Evolutionary conservation across 495 filamentous ascomycete species (phyloP).

Genomic region (Aspergillus indologenus): DNA sequence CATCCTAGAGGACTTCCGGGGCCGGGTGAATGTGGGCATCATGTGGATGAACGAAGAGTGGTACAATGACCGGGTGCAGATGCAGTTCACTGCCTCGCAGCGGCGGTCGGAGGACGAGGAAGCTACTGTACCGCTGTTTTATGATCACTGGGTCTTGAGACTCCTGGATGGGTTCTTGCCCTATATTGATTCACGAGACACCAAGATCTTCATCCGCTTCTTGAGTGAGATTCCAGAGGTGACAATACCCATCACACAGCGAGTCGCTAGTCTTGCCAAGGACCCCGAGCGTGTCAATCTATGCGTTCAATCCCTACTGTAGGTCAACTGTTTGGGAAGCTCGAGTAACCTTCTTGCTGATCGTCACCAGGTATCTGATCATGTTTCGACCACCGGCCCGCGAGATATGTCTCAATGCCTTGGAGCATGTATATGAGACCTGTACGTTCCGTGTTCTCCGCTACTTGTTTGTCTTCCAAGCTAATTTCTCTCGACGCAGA

Average conservation of each 20-base stretch:
- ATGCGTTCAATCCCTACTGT: conserved; percentile 60
- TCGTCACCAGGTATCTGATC: conserved; percentile 61
- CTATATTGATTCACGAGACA: conserved; percentile 80
- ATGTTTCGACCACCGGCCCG: conserved; percentile 83
- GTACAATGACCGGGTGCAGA: conserved; percentile 82
- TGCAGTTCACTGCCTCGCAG: conserved; percentile 36
- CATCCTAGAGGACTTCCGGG: conserved; percentile 85
- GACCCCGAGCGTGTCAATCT: conserved; percentile 78
- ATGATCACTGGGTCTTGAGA: conserved; percentile 74
- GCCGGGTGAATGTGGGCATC: conserved; percentile 79
- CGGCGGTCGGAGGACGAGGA: conserved; percentile 41
- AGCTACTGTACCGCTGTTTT: conserved; percentile 51
- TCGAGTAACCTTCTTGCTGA: background rate
- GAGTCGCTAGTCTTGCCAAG: conserved; percentile 75
- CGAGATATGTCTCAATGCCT: conserved; percentile 73
- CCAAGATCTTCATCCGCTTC: conserved; percentile 80
- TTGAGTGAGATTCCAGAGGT: conserved; percentile 88
- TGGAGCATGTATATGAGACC: conserved; percentile 83
- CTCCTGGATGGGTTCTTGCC: conserved; percentile 83
- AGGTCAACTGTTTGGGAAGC: conserved; percentile 21
- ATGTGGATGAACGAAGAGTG: conserved; percentile 96
- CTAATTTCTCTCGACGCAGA: conserved; percentile 27
- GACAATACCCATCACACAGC: conserved; percentile 61
- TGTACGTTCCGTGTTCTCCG: conserved; percentile 26
- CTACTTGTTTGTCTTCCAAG: background rate